Percentiles rank a stretch among this genome's conserved stretches.
Evolutionary conservation across 768 basidiomycete species (phyloP).

Genomic region (Leucocoprinus sp.): DNA sequence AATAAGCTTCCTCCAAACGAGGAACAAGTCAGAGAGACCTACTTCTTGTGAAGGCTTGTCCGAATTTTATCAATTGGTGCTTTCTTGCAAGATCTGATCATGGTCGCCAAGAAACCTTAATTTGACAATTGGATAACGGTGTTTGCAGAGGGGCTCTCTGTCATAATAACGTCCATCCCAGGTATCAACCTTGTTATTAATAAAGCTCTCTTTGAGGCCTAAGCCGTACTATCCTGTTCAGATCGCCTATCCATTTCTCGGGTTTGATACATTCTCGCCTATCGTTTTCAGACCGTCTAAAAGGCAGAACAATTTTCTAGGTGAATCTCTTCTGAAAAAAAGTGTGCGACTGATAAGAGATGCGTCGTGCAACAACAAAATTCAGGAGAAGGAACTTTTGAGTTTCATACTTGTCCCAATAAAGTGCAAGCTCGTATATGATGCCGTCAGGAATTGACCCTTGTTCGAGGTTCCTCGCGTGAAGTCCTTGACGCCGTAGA

Average conservation of each 20-base stretch:
- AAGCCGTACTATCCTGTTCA: neutral
- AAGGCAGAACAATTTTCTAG: too few species aligned
- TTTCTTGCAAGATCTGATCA: constrained; percentile 11
- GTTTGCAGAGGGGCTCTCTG: neutral
- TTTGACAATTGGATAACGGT: neutral
- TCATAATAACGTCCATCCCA: neutral
- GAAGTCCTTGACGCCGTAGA: too few species aligned
- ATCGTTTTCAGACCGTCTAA: too few species aligned
- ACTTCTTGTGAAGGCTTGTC: neutral
- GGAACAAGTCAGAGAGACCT: neutral
- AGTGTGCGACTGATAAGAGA: too few species aligned
- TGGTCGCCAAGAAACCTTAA: neutral
- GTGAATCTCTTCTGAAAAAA: too few species aligned
- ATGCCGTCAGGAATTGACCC: too few species aligned
- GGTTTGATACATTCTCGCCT: neutral
- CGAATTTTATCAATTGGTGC: constrained; percentile 13
- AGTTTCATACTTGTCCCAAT: too few species aligned
- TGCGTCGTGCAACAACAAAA: too few species aligned
- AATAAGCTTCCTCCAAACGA: neutral
- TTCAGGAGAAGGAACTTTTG: too few species aligned
- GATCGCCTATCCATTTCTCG: neutral
- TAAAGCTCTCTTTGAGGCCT: neutral
- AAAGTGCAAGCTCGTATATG: too few species aligned
- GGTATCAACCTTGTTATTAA: too few species aligned
- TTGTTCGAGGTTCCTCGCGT: too few species aligned